Evolutionary conservation across 1,284 basidiomycete species (phyloP).

Genomic region (Porodaedalea pini): DNA sequence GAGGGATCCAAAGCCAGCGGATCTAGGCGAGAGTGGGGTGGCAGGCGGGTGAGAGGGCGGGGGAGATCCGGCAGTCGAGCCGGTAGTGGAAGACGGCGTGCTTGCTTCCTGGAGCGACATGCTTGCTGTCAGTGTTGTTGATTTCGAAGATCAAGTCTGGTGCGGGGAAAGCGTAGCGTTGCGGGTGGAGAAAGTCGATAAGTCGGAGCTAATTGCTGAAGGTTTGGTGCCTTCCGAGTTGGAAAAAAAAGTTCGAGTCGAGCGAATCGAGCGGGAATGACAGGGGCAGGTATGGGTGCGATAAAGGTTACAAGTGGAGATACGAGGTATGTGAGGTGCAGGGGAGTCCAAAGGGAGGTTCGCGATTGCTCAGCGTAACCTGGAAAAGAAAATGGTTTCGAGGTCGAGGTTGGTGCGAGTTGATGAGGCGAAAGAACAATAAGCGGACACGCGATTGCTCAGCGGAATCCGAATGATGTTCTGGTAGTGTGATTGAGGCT

Average conservation of each 20-base stretch:
- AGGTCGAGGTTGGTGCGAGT: constrained; percentile 11
- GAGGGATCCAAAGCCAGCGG: constrained; percentile 37
- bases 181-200: not conserved
- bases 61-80: constrained; percentile 39
- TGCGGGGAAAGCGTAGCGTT: constrained; percentile 9
- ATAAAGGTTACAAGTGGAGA: constrained; percentile 10
- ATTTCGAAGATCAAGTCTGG: constrained; percentile 14
- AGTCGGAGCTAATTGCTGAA: constrained; percentile 1
- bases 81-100: constrained; percentile 45
- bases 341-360: constrained; percentile 25
- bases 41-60: constrained; percentile 40
- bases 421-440: constrained; percentile 7
- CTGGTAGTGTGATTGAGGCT: constrained; percentile 21
- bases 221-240: not conserved
- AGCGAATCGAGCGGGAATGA: not conserved
- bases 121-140: constrained; percentile 12
- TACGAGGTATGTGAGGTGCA: constrained; percentile 1
- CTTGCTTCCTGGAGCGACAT: constrained; percentile 45
- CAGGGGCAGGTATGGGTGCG: constrained; percentile 5
- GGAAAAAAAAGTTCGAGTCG: constrained; percentile 3
- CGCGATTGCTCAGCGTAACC: constrained; percentile 63
- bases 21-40: constrained; percentile 40
- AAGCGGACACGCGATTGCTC: constrained; percentile 22
- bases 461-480: constrained; percentile 25
- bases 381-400: constrained; percentile 30